Conservation (phyloP, 495 filamentous ascomycete genomes). For the Aspergillus sclerotioniger region DNA sequence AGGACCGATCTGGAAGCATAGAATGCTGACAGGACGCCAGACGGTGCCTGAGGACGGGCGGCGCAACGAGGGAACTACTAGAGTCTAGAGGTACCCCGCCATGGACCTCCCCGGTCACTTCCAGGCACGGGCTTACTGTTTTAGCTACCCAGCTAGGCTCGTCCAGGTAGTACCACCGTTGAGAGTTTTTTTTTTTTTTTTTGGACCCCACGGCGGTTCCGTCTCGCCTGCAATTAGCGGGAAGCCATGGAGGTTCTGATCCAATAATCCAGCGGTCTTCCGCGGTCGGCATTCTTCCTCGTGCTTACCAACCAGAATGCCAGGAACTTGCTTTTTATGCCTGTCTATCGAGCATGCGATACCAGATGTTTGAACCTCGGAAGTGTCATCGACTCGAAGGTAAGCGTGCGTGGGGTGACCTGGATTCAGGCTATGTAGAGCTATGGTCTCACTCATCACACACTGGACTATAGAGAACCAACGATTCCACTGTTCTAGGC, state of each 20-base stretch:
- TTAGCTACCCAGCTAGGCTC: background rate
- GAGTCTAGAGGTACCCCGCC: background rate
- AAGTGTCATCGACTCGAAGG: no score
- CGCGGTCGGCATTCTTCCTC: background rate
- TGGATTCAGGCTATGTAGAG: no score
- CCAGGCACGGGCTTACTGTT: background rate
- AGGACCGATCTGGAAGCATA: no score
- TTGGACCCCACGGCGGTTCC: background rate
- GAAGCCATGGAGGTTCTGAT: background rate
- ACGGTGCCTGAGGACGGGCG: background rate
- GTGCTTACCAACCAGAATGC: background rate
- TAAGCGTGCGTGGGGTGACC: no score
- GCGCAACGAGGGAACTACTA: background rate
- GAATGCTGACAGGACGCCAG: no score
- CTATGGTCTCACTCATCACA: no score
- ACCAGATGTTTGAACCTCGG: background rate
- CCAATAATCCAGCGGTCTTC: background rate
- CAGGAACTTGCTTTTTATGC: background rate
- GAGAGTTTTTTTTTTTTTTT: no score
- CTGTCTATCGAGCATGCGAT: background rate
- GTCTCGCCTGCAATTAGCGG: background rate
- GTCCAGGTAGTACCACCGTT: background rate
- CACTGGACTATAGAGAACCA: no score
- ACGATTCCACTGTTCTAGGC: no score
- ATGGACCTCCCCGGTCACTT: no score